phyloP scores from a whole-genome alignment of 2,329 filamentous ascomycete species.

The Trichophyton equinum region DNA sequence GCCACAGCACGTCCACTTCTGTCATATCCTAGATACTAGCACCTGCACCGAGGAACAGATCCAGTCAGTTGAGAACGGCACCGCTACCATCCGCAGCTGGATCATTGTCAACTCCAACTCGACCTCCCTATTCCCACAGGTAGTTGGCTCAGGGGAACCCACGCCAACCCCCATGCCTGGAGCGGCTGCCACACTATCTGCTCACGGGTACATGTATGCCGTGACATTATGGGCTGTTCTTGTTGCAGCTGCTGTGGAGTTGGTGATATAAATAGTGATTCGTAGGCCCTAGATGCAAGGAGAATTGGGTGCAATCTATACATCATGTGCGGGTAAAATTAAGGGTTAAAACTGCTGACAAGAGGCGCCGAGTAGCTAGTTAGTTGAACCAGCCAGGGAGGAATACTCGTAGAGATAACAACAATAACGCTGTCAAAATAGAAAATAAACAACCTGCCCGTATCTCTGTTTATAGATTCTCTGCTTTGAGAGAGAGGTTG shows the following conservation, averaged over 20 bases:
- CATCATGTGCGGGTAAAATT: no score
- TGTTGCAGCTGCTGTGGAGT: background rate
- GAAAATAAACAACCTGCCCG: no score
- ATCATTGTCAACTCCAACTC: background rate
- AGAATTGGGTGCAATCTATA: no score
- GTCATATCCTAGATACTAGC: background rate
- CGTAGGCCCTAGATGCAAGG: no score
- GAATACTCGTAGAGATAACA: no score
- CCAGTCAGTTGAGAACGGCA: background rate
- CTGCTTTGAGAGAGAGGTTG: no score
- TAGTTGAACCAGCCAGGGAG: no score
- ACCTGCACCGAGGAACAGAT: conserved; percentile 2
- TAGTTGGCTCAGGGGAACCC: background rate
- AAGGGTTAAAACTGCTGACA: no score
- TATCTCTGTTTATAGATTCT: no score
- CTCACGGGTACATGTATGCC: background rate
- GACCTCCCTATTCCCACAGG: background rate
- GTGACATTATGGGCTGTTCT: background rate
- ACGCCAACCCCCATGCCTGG: background rate
- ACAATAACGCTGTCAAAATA: no score
- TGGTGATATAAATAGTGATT: background rate
- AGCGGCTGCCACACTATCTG: background rate
- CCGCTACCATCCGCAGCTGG: background rate
- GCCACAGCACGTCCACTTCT: background rate
- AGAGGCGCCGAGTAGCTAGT: no score